These are phyloP conservation scores for Priceomyces medius DNA, from an alignment of 805 yeast genomes.

Conservation along the genomic window DNA sequence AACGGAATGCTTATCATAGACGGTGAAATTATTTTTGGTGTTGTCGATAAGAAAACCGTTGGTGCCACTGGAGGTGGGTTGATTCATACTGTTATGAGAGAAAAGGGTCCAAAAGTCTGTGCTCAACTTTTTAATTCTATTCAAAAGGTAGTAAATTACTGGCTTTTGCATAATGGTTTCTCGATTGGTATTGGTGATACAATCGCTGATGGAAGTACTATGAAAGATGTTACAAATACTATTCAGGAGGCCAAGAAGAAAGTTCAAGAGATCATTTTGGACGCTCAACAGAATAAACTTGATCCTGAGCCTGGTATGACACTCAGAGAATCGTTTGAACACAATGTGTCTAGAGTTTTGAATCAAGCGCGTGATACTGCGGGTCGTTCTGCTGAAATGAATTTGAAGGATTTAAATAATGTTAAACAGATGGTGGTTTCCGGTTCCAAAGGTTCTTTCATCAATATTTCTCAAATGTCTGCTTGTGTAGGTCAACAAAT, in stretches of 20 bases:
- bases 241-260: conserved; percentile 90
- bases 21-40: conserved; percentile 97
- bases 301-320: conserved; percentile 99
- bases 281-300: conserved; percentile 84
- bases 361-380: conserved; percentile 99
- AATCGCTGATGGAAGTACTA: conserved; percentile 95
- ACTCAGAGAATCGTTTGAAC: conserved; percentile 95
- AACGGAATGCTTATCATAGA: conserved; percentile 93
- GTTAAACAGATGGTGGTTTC: conserved; percentile 99
- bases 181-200: conserved; percentile 99
- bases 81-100: conserved; percentile 95
- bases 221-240: conserved; percentile 89
- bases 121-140: conserved; percentile 87
- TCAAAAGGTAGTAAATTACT: conserved; percentile 92
- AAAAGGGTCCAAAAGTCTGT: conserved; percentile 90
- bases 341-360: conserved; percentile 89
- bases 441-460: conserved; percentile 98
- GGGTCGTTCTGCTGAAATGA: conserved; percentile 97
- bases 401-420: conserved; percentile 88
- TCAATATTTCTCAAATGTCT: conserved; percentile 98
- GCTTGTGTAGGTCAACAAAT: conserved; percentile 99
- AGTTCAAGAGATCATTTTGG: conserved; percentile 89
- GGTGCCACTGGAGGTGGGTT: conserved; percentile 99
- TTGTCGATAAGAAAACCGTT: conserved; percentile 95
- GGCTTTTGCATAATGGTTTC: conserved; percentile 96